Percentiles rank a stretch among this genome's conserved stretches.
Evolutionary conservation across 176 grass and related monocot species (phyloP).

Genomic region (Zea mays): Zm-B73-REFERENCE-NAM-5.0 NC_050097.1:9569001-9569500

Average conservation of each 20-base stretch:
- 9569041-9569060: conserved; percentile 24
- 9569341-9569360: conserved; percentile 10
- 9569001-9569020: conserved; percentile 97
- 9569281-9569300: conserved; percentile 9
- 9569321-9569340: neutral
- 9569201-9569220: conserved; percentile 6
- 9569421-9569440: neutral
- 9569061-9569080: conserved; percentile 25
- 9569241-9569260: neutral
- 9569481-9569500: neutral
- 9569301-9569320: conserved; percentile 22
- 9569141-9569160: conserved; percentile 99
- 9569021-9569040: conserved; percentile 30
- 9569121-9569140: conserved; percentile 90
- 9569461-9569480: conserved; percentile 9
- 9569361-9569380: neutral
- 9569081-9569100: neutral
- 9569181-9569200: conserved; percentile 90
- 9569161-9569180: conserved; percentile 92
- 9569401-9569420: neutral
- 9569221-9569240: conserved; percentile 30
- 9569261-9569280: neutral
- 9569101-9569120: conserved; percentile 45
- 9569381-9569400: neutral
- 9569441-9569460: neutral